Conservation (phyloP, 495 filamentous ascomycete species). For the Neurospora sp. region DNA sequence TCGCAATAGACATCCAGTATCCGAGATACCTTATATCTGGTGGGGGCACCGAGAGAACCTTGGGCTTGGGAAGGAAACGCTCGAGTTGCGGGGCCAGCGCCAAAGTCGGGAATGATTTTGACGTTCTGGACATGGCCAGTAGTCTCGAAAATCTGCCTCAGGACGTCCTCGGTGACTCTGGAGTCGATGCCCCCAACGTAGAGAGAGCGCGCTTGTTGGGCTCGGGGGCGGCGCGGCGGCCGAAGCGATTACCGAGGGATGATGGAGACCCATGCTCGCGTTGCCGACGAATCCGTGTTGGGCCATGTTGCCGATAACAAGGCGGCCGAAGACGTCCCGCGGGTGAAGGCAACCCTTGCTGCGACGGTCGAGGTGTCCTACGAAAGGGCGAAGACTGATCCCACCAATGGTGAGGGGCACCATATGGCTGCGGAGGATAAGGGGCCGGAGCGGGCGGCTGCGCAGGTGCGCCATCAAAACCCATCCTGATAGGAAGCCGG, state of each 20-base stretch:
- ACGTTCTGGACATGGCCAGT: slow-evolving; percentile 96
- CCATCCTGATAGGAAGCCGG: slow-evolving; percentile 40
- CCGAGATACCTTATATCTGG: too few relatives aligned
- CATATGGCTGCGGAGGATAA: slow-evolving; percentile 14
- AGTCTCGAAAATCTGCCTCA: slow-evolving; percentile 98
- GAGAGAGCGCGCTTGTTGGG: slow-evolving; percentile 91
- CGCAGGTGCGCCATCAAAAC: slow-evolving; percentile 35
- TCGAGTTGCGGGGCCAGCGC: too few relatives aligned
- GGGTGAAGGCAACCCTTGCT: not conserved
- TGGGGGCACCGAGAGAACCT: too few relatives aligned
- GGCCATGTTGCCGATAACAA: not conserved
- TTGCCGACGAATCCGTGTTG: not conserved
- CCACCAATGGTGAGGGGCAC: slow-evolving; percentile 4
- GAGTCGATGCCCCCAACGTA: slow-evolving; percentile 96
- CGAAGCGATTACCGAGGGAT: slow-evolving; percentile 31
- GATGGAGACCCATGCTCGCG: not conserved
- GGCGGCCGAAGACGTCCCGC: not conserved
- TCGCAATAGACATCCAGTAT: too few relatives aligned
- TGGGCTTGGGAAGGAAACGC: too few relatives aligned
- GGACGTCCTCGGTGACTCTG: slow-evolving; percentile 88
- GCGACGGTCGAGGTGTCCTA: not conserved
- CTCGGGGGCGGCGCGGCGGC: slow-evolving; percentile 89
- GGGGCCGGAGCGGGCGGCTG: slow-evolving; percentile 26
- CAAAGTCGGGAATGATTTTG: slow-evolving; percentile 88
- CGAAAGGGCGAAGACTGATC: not conserved